A percentile compares a stretch with the other conserved stretches of the same genome.
Evolutionary conservation across 257 asterid genomes (phyloP).

Genomic region (Ligustrum vulgare): DNA sequence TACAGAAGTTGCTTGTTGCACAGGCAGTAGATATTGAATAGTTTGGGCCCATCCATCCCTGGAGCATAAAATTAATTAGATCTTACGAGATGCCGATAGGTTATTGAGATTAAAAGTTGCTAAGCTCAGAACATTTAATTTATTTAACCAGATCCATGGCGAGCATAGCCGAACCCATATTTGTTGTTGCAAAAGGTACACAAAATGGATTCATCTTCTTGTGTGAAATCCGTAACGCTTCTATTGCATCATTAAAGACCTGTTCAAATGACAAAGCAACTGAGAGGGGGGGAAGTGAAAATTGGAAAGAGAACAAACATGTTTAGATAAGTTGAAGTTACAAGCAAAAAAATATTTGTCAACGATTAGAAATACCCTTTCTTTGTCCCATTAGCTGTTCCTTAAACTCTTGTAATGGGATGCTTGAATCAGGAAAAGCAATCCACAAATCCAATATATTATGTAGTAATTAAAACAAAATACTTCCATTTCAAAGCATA

Average conservation of each 20-base stretch:
- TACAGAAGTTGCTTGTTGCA: slow-evolving; percentile 96
- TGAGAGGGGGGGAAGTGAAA: not conserved
- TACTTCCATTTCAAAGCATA: not conserved
- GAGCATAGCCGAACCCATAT: slow-evolving; percentile 97
- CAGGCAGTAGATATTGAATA: slow-evolving; percentile 97
- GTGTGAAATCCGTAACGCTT: slow-evolving; percentile 80
- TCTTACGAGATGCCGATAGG: slow-evolving; percentile 18
- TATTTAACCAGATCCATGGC: slow-evolving; percentile 87
- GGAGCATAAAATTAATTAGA: slow-evolving; percentile 29
- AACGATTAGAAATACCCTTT: not conserved
- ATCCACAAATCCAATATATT: not conserved
- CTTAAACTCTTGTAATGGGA: not conserved
- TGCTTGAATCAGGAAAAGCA: not conserved
- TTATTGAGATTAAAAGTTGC: slow-evolving; percentile 19
- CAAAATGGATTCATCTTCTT: slow-evolving; percentile 95
- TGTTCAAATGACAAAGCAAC: slow-evolving; percentile 38
- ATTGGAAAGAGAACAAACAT: not conserved
- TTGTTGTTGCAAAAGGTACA: slow-evolving; percentile 96
- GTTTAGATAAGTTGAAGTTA: slow-evolving; percentile 6
- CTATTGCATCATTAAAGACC: slow-evolving; percentile 91
- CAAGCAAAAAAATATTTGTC: not conserved
- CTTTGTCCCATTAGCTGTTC: not conserved
- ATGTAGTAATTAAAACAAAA: not conserved
- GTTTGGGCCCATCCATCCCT: slow-evolving; percentile 99
- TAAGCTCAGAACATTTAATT: not conserved